A percentile compares a stretch with the other conserved stretches of the same genome.
phyloP scores from a whole-genome alignment of 345 rosid genomes.

The Erodium maritimum region DNA sequence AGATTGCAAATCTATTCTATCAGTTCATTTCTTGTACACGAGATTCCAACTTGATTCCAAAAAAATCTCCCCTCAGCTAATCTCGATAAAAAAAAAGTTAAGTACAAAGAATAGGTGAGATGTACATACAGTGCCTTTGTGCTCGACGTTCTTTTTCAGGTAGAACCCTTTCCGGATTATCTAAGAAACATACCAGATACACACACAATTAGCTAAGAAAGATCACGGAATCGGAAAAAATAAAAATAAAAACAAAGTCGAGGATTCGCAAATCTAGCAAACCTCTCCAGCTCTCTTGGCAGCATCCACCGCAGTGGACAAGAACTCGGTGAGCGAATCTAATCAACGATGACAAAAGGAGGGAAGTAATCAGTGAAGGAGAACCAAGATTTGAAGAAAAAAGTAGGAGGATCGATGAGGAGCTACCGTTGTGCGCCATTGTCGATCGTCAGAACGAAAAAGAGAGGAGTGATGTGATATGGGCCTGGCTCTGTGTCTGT shows the following conservation, averaged over 20 bases:
- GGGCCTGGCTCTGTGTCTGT: not conserved
- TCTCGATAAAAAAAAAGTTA: not conserved
- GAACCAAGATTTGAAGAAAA: not conserved
- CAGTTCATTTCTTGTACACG: not conserved
- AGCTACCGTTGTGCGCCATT: not conserved
- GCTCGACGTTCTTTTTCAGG: slow-evolving; percentile 82
- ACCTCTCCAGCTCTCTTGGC: slow-evolving; percentile 88
- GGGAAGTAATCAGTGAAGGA: not conserved
- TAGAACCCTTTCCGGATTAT: slow-evolving; percentile 69
- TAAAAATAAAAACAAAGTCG: not conserved
- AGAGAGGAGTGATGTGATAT: not conserved
- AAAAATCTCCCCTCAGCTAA: not conserved
- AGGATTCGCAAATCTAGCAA: too few species aligned
- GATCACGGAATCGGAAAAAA: too few species aligned
- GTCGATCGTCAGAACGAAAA: not conserved
- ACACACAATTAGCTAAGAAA: not conserved
- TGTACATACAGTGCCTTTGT: slow-evolving; percentile 65
- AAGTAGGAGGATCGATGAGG: not conserved
- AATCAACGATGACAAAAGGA: not conserved
- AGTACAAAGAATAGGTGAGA: not conserved
- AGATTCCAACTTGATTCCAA: not conserved
- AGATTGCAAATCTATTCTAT: too few species aligned
- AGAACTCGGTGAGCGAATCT: slow-evolving; percentile 49
- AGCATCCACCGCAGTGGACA: slow-evolving; percentile 68
- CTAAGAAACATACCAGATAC: slow-evolving; percentile 21